phyloP scores from a whole-genome alignment of 1,284 basidiomycete species.

The Ganoderma meredithae region DNA sequence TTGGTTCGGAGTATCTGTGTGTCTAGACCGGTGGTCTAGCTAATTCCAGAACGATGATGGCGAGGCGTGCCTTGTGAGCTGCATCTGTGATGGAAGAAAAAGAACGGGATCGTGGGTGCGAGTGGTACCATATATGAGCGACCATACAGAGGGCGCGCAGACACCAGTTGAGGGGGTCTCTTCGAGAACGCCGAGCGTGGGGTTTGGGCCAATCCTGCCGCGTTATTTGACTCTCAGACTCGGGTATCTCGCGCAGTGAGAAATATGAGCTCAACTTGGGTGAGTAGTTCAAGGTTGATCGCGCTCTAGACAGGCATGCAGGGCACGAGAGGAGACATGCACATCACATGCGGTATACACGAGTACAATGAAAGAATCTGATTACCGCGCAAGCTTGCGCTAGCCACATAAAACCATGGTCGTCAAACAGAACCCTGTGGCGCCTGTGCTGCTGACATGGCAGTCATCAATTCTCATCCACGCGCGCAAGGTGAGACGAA shows the following conservation, averaged over 20 bases:
- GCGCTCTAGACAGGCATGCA: neutral
- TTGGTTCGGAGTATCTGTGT: slow-evolving; percentile 3
- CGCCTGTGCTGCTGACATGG: neutral
- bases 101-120: slow-evolving; percentile 25
- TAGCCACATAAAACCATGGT: neutral
- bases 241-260: neutral
- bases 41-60: slow-evolving; percentile 1
- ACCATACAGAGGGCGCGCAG: slow-evolving; percentile 10
- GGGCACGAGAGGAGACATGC: neutral
- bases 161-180: neutral
- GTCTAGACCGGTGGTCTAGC: slow-evolving; percentile 1
- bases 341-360: neutral
- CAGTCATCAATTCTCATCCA: neutral
- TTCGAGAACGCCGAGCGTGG: neutral
- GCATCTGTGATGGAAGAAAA: slow-evolving; percentile 15
- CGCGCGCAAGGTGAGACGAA: neutral
- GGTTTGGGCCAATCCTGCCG: neutral
- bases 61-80: slow-evolving; percentile 20
- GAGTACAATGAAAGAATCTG: neutral
- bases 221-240: neutral
- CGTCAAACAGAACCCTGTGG: neutral
- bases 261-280: neutral
- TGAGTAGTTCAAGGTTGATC: neutral
- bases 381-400: neutral
- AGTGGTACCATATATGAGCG: slow-evolving; percentile 24